Percentiles rank a stretch among this genome's conserved stretches.
Conservation (phyloP, 106 monocot species). For the Acanthochlamys bracteata region DNA sequence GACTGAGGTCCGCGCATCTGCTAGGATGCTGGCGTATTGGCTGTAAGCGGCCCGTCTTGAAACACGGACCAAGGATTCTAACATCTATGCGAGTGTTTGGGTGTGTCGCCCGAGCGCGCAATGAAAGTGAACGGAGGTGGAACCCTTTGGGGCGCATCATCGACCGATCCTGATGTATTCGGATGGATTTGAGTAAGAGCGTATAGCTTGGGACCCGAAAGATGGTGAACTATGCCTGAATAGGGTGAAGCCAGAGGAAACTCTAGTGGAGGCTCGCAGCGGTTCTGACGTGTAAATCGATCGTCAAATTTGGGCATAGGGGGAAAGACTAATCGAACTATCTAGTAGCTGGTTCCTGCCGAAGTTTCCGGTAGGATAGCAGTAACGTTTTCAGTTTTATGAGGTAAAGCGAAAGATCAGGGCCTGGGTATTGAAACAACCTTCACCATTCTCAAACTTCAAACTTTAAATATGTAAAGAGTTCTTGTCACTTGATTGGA, state of each 20-base stretch:
- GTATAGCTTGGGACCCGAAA: neutral
- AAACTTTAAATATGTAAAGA: no score
- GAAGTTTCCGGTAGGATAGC: no score
- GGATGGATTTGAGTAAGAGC: constrained; percentile 3
- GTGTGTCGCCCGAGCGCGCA: neutral
- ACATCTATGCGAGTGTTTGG: neutral
- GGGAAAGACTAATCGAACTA: neutral
- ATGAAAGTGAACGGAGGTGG: neutral
- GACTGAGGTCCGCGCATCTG: no score
- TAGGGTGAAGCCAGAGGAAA: constrained; percentile 8
- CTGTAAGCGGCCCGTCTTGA: neutral
- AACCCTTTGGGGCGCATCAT: neutral
- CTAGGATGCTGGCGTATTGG: no score
- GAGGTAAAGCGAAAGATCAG: neutral
- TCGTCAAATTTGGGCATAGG: neutral
- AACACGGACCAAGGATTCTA: constrained; percentile 6
- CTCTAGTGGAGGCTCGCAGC: constrained; percentile 3
- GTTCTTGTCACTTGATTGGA: no score
- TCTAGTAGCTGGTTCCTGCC: no score
- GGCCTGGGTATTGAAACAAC: neutral
- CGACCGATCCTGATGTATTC: constrained; percentile 1
- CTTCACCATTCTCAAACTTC: constrained; percentile 4
- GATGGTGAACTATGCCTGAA: constrained; percentile 9
- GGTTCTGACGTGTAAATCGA: neutral
- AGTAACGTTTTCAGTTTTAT: no score